Evolutionary conservation across 2,329 filamentous ascomycete genomes (phyloP).

Genomic region (Apiospora pterosperma): DNA sequence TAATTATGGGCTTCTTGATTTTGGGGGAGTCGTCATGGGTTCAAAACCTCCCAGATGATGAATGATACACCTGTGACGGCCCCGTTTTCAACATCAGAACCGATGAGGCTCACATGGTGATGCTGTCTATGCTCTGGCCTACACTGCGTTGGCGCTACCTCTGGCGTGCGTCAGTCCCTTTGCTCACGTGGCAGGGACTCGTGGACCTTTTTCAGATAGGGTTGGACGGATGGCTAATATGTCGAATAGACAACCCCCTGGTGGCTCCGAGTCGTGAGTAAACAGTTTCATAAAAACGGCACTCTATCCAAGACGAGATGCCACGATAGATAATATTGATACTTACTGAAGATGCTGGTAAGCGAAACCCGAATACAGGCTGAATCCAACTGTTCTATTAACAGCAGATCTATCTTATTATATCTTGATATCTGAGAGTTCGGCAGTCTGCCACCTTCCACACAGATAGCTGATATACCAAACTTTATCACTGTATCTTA

Average conservation of each 20-base stretch:
- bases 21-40: too few relatives aligned
- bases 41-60: too few relatives aligned
- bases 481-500: too few relatives aligned
- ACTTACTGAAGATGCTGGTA: too few relatives aligned
- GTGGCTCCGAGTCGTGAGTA: background rate
- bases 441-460: too few relatives aligned
- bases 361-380: background rate
- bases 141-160: constrained; percentile 48
- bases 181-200: background rate
- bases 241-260: constrained; percentile 33
- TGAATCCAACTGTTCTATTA: background rate
- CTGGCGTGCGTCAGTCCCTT: constrained; percentile 30
- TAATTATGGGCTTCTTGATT: too few relatives aligned
- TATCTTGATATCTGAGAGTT: too few relatives aligned
- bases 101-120: constrained; percentile 45
- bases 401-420: background rate
- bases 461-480: too few relatives aligned
- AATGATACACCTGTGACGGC: too few relatives aligned
- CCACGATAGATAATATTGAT: too few relatives aligned
- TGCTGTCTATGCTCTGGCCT: constrained; percentile 50
- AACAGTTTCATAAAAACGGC: background rate
- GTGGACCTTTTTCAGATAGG: constrained; percentile 7
- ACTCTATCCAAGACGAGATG: background rate
- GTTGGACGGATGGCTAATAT: constrained; percentile 48
- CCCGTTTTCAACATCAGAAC: too few relatives aligned